These are phyloP conservation scores for Hericium erinaceus DNA, from an alignment of 768 basidiomycete genomes.

Conservation along the genomic window DNA sequence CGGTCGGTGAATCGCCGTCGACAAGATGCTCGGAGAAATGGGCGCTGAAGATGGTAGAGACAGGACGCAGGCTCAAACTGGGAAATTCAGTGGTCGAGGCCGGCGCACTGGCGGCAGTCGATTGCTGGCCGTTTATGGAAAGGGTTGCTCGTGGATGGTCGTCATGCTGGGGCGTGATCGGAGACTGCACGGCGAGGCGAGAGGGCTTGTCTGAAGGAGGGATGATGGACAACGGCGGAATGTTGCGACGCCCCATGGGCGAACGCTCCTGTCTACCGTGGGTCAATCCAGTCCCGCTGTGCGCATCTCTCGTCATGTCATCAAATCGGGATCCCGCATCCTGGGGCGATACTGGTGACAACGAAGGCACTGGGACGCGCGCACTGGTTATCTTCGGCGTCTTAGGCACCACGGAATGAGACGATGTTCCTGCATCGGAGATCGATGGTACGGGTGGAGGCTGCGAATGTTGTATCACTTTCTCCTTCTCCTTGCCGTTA, in stretches of 20 bases:
- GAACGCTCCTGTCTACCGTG: background rate
- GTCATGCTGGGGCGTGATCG: background rate
- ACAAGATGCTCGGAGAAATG: conserved; percentile 46
- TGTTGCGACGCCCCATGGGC: background rate
- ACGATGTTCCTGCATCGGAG: conserved; percentile 20
- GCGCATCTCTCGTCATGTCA: background rate
- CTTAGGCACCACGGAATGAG: background rate
- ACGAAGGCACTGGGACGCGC: conserved; percentile 14
- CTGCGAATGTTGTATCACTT: conserved; percentile 28
- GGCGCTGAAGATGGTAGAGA: conserved; percentile 67
- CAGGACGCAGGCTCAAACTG: conserved; percentile 58
- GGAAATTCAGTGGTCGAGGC: conserved; percentile 55
- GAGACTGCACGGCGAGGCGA: background rate
- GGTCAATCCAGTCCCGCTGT: background rate
- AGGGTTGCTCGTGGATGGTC: too few species aligned
- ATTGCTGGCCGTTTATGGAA: too few species aligned
- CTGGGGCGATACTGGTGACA: conserved; percentile 6
- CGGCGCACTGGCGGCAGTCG: conserved; percentile 45
- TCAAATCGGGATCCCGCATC: conserved; percentile 4
- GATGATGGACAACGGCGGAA: background rate
- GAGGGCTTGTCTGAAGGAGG: background rate
- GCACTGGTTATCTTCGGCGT: conserved; percentile 15
- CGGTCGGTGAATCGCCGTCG: conserved; percentile 22
- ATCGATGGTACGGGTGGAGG: conserved; percentile 53
- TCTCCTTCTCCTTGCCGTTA: conserved; percentile 40